Conservation (phyloP, 2,329 filamentous ascomycete species). For the Lachnellula arida region DNA sequence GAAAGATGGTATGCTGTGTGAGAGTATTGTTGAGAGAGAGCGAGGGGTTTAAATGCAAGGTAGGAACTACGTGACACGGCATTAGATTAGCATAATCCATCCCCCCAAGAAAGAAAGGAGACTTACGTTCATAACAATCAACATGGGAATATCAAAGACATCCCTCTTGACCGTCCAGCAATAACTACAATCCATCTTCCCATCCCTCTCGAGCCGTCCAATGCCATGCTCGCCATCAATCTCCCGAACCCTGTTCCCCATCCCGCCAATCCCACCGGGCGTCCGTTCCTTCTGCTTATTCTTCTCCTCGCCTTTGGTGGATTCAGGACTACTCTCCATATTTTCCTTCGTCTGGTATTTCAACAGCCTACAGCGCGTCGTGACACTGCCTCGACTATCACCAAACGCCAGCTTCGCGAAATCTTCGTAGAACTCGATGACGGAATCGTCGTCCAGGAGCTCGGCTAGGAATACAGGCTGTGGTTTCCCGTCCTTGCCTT, state of each 20-base stretch:
- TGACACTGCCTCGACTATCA: constrained; percentile 80
- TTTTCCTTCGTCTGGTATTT: constrained; percentile 79
- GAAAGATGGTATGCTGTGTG: too few species aligned
- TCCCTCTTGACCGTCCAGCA: constrained; percentile 97
- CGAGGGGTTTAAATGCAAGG: constrained; percentile 37
- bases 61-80: constrained; percentile 34
- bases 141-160: constrained; percentile 96
- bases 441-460: constrained; percentile 86
- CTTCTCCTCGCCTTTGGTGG: constrained; percentile 11
- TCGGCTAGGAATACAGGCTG: constrained; percentile 89
- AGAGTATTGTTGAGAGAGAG: not conserved
- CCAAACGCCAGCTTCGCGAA: constrained; percentile 91
- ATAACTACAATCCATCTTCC: constrained; percentile 90
- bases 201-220: constrained; percentile 76
- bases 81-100: constrained; percentile 11
- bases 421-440: constrained; percentile 93
- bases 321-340: constrained; percentile 15
- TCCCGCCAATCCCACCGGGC: constrained; percentile 24
- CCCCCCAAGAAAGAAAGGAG: not conserved
- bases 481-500: constrained; percentile 43
- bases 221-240: constrained; percentile 75
- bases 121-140: constrained; percentile 97
- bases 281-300: constrained; percentile 15
- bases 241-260: constrained; percentile 54
- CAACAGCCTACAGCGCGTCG: constrained; percentile 76